Evolutionary conservation across 2,329 filamentous ascomycete genomes (phyloP).

Genomic region (Lachnum nothofagi): DNA sequence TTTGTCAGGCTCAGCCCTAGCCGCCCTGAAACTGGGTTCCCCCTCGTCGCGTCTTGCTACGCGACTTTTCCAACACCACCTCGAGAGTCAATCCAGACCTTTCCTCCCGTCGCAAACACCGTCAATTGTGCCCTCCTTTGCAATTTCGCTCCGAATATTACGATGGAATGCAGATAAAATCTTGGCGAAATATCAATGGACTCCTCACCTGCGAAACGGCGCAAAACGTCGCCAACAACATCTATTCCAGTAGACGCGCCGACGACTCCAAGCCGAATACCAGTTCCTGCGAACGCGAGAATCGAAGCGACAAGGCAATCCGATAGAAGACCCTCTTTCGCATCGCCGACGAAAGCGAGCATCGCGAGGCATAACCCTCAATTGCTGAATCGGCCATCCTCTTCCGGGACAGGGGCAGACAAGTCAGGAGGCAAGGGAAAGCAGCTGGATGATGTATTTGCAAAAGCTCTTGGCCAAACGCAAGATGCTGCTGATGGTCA

Average conservation of each 20-base stretch:
- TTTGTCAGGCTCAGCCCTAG: too few species aligned
- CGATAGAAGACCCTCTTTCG: constrained; percentile 50
- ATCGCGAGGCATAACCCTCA: constrained; percentile 57
- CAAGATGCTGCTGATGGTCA: not conserved
- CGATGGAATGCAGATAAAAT: constrained; percentile 11
- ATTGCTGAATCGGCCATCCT: constrained; percentile 42
- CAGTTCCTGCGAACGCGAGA: constrained; percentile 13
- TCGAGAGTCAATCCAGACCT: not conserved
- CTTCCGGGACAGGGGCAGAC: constrained; percentile 36
- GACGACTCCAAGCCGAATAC: constrained; percentile 35
- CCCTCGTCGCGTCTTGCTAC: not conserved
- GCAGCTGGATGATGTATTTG: constrained; percentile 30
- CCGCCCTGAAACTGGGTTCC: not conserved
- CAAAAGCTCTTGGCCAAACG: constrained; percentile 21
- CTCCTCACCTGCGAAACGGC: constrained; percentile 57
- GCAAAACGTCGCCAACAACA: constrained; percentile 55
- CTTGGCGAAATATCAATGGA: constrained; percentile 39
- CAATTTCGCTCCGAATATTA: constrained; percentile 4
- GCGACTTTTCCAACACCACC: not conserved
- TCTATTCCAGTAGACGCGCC: constrained; percentile 40
- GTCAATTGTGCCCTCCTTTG: not conserved
- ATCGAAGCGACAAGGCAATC: constrained; percentile 29
- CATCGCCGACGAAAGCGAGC: constrained; percentile 63
- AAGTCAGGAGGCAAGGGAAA: constrained; percentile 29
- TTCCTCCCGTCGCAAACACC: too few species aligned